Evolutionary conservation across 2,329 filamentous ascomycete genomes (phyloP), one percentile per base, ranked within the genome.

Genomic region (Pseudocercospora pini-densiflorae): DNA sequence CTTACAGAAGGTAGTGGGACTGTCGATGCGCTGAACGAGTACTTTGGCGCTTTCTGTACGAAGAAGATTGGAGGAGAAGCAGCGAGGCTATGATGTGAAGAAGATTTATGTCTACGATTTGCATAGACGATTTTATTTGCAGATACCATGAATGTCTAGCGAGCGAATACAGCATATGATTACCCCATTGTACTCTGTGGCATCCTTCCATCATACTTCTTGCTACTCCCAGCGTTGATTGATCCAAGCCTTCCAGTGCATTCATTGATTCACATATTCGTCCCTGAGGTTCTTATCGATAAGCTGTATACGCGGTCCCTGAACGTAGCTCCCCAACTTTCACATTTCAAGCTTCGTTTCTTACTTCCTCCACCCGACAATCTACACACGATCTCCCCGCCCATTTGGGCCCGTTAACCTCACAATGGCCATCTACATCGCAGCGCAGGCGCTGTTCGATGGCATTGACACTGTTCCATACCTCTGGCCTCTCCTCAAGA

Each of bases 21-120:
- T 0, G 88, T 92, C 0, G 91, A 96, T 73, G 92, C 95, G 16
- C 81, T 97, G 72, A 92, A 97, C 75, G 84, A 86, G 69, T 97
- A 97, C 77, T 97, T 97, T 79, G 84, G 85, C 5, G 79, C 88
- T 0, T 94, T 97, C 73, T 86, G 86, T 62, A 86, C 87, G 10
- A 92, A 90, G 81, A 84, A 81, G 66, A 61, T 83, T 43, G 81
- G 81, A 21, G 68, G 65, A 16, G 70, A 74, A 66, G 69, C 69
- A 53, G 73, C 73, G 60, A 65, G 67, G 59, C 49, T 76, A 64
- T 76, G 68, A 72, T 55, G 8, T 31, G 51, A 55, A 55, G 10
- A 19, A 7, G 51, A 31, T 31, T 2, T n/a, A 19, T 55, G 33
- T 19, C 4, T 8, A 27, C 9, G 47, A 51, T 14, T n/a, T 49